Percentiles rank a stretch among this genome's conserved stretches.
Conservation (phyloP, 2,329 filamentous ascomycete genomes). For the Rhinocladiella similis region DNA sequence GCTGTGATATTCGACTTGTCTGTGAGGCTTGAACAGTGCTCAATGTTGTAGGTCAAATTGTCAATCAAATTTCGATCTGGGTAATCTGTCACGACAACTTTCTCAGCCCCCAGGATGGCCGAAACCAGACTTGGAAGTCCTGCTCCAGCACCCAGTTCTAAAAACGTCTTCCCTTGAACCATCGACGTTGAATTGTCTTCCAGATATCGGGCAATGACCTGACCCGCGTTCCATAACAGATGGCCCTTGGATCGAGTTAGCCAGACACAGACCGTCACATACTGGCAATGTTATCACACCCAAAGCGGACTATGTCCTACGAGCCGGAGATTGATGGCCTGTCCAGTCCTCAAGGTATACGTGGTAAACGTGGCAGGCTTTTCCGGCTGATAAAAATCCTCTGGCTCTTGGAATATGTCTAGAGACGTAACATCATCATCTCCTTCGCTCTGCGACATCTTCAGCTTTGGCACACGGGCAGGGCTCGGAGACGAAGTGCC, state of each 20-base stretch:
- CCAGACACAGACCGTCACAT: slow-evolving; percentile 4
- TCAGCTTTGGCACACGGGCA: too few relatives aligned
- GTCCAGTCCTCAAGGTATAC: slow-evolving; percentile 68
- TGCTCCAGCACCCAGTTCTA: slow-evolving; percentile 87
- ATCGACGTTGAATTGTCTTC: slow-evolving; percentile 64
- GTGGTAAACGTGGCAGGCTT: slow-evolving; percentile 72
- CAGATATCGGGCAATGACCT: slow-evolving; percentile 74
- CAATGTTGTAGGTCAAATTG: slow-evolving; percentile 76
- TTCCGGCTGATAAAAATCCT: slow-evolving; percentile 75
- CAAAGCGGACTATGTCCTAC: slow-evolving; percentile 87
- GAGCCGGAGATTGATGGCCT: slow-evolving; percentile 68
- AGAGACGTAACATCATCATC: slow-evolving; percentile 40
- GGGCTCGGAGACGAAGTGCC: not conserved
- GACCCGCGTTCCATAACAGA: slow-evolving; percentile 86
- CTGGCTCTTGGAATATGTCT: slow-evolving; percentile 76
- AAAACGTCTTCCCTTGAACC: slow-evolving; percentile 67
- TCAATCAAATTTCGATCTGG: slow-evolving; percentile 80
- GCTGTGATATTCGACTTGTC: slow-evolving; percentile 52
- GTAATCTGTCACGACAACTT: slow-evolving; percentile 80
- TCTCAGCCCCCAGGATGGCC: slow-evolving; percentile 68
- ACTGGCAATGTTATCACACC: slow-evolving; percentile 47
- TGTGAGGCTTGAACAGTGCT: slow-evolving; percentile 51
- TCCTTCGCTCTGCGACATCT: slow-evolving; percentile 15
- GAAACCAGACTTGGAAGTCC: slow-evolving; percentile 80
- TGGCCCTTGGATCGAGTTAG: slow-evolving; percentile 61